Conservation (phyloP, 2,329 filamentous ascomycete genomes). For the Sporothrix brasiliensis region DNA sequence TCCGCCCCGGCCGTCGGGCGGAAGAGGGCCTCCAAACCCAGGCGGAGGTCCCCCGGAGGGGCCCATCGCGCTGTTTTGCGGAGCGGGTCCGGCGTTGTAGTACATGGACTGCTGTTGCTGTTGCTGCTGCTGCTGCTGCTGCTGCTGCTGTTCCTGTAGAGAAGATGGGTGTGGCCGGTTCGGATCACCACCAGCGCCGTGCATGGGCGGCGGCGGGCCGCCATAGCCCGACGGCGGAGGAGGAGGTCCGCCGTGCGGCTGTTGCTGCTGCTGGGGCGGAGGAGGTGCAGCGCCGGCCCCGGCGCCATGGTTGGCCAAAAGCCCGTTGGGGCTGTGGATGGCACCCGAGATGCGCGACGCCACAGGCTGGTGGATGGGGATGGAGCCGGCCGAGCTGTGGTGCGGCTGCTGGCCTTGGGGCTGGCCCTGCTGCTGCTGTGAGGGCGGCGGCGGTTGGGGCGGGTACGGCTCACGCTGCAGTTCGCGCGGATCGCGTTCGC, state of each 20-base stretch:
- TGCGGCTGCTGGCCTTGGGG: constrained; percentile 62
- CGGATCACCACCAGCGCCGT: constrained; percentile 55
- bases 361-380: constrained; percentile 92
- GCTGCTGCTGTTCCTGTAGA: neutral
- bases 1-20: constrained; percentile 61
- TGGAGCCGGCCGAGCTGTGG: constrained; percentile 84
- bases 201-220: constrained; percentile 47
- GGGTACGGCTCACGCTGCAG: constrained; percentile 63
- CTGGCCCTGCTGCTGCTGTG: constrained; percentile 33
- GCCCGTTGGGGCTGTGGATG: constrained; percentile 88
- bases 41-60: constrained; percentile 63
- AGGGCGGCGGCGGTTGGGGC: constrained; percentile 25
- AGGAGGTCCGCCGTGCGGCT: constrained; percentile 49
- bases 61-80: constrained; percentile 57
- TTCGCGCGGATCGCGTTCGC: constrained; percentile 69
- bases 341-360: constrained; percentile 77
- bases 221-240: constrained; percentile 59
- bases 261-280: constrained; percentile 53
- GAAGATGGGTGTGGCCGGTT: constrained; percentile 30
- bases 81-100: constrained; percentile 49
- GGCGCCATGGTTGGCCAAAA: constrained; percentile 72
- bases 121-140: no score
- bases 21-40: constrained; percentile 71
- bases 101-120: constrained; percentile 51
- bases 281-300: constrained; percentile 39